Percentiles rank a stretch among this genome's conserved stretches.
Conservation (phyloP, 169 alveolate species). For the Cyclospora cayetanensis region DNA sequence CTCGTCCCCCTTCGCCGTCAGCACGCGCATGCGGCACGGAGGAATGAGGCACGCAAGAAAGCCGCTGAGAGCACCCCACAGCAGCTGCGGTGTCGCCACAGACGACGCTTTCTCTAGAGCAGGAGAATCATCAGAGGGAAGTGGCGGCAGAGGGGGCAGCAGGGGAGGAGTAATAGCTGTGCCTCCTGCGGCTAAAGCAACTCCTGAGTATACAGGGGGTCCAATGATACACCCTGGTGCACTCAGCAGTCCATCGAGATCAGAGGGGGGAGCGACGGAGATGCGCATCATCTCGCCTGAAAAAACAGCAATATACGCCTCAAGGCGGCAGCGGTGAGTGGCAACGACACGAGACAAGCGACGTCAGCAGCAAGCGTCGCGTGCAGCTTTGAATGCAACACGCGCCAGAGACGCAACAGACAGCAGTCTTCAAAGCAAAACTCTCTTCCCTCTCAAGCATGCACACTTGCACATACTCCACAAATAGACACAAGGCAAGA, state of each 20-base stretch:
- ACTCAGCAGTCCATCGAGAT: not conserved
- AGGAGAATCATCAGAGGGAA: not conserved
- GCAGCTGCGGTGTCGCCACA: constrained; percentile 27
- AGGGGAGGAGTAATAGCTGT: not conserved
- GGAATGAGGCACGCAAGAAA: constrained; percentile 58
- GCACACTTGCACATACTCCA: no score
- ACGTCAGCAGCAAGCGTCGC: constrained; percentile 4
- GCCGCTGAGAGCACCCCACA: constrained; percentile 68
- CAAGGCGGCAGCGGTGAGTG: not conserved
- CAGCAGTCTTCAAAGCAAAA: not conserved
- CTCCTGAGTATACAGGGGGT: not conserved
- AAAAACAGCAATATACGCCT: not conserved
- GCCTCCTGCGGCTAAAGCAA: not conserved
- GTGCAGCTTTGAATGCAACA: not conserved
- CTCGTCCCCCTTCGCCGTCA: constrained; percentile 30
- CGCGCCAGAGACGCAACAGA: not conserved
- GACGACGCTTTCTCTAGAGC: not conserved
- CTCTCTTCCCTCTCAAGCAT: no score
- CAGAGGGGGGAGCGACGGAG: not conserved
- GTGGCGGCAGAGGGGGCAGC: constrained; percentile 7
- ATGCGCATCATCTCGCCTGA: constrained; percentile 8
- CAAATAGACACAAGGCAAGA: no score
- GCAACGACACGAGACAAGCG: constrained; percentile 17
- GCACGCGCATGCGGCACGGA: constrained; percentile 65
- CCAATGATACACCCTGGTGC: not conserved